These are phyloP conservation scores for Aplosporella prunicola DNA, from an alignment of 2,329 filamentous ascomycete genomes.

Conservation along the genomic window DNA sequence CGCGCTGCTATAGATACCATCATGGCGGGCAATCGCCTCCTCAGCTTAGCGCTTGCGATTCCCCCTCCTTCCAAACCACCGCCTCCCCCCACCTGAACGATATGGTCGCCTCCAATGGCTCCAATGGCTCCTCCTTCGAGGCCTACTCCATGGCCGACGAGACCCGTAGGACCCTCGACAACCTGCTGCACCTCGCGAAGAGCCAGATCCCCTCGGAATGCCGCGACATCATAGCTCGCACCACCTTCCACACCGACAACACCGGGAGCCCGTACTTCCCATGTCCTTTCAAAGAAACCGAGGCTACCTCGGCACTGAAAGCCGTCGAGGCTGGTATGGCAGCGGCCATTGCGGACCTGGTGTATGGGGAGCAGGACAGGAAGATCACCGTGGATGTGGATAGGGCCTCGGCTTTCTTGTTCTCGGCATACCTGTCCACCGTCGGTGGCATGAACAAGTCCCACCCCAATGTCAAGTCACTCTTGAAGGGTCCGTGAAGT, in stretches of 20 bases:
- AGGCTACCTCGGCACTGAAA: constrained; percentile 47
- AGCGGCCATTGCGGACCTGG: constrained; percentile 49
- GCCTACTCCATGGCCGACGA: constrained; percentile 24
- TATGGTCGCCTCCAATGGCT: too few species aligned
- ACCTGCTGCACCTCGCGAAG: constrained; percentile 23
- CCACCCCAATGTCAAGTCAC: constrained; percentile 36
- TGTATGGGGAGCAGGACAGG: constrained; percentile 38
- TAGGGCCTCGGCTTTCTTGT: constrained; percentile 45
- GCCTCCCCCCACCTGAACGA: too few species aligned
- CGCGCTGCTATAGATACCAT: too few species aligned
- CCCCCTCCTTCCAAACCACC: neutral
- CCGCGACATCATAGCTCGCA: constrained; percentile 20
- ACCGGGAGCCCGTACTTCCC: constrained; percentile 32
- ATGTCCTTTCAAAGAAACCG: constrained; percentile 43
- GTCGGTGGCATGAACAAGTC: constrained; percentile 41
- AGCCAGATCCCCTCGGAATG: constrained; percentile 27
- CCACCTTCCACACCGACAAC: constrained; percentile 28
- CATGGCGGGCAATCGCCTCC: too few species aligned
- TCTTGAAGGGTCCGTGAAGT: constrained; percentile 31
- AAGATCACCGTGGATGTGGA: constrained; percentile 45
- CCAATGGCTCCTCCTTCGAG: constrained; percentile 12
- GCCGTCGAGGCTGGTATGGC: constrained; percentile 52
- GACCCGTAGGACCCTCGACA: constrained; percentile 23
- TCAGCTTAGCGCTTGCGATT: neutral
- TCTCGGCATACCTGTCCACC: constrained; percentile 49